Conservation (phyloP, 176 grass and related monocot genomes). For the Carex myosuroides region DNA sequence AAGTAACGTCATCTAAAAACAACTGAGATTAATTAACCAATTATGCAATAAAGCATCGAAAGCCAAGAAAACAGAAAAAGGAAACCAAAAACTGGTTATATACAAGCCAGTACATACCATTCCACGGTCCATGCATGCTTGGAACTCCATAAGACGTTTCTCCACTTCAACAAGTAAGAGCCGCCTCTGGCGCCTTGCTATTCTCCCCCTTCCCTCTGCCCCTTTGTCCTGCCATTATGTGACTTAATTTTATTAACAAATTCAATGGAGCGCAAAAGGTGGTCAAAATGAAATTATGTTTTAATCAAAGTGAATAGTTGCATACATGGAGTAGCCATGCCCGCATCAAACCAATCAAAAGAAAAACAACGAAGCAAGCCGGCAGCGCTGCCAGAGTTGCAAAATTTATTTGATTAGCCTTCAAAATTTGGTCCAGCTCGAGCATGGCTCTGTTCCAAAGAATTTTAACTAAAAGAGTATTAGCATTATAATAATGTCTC, state of each 20-base stretch:
- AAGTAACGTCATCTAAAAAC: not conserved
- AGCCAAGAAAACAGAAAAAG: slow-evolving; percentile 19
- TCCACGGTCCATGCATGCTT: slow-evolving; percentile 51
- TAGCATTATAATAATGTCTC: not conserved
- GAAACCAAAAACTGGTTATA: not conserved
- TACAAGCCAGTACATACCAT: slow-evolving; percentile 43
- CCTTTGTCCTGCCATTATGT: slow-evolving; percentile 60
- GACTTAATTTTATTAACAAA: slow-evolving; percentile 26
- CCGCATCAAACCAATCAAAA: slow-evolving; percentile 57
- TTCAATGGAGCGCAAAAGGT: not conserved
- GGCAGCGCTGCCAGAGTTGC: slow-evolving; percentile 92
- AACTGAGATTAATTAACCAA: not conserved
- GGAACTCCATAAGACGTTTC: slow-evolving; percentile 75
- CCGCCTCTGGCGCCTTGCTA: slow-evolving; percentile 81
- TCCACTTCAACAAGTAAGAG: slow-evolving; percentile 76
- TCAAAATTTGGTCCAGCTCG: slow-evolving; percentile 97
- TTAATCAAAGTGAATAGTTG: slow-evolving; percentile 12
- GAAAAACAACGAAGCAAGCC: slow-evolving; percentile 67
- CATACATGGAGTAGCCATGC: slow-evolving; percentile 79
- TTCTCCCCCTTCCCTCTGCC: slow-evolving; percentile 76
- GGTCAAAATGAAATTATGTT: not conserved
- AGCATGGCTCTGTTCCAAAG: slow-evolving; percentile 63
- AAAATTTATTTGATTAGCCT: slow-evolving; percentile 95
- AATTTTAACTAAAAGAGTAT: slow-evolving; percentile 4
- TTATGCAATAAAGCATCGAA: slow-evolving; percentile 7